phyloP scores from a whole-genome alignment of 2,329 filamentous ascomycete species.

The Huntiella omanensis region DNA sequence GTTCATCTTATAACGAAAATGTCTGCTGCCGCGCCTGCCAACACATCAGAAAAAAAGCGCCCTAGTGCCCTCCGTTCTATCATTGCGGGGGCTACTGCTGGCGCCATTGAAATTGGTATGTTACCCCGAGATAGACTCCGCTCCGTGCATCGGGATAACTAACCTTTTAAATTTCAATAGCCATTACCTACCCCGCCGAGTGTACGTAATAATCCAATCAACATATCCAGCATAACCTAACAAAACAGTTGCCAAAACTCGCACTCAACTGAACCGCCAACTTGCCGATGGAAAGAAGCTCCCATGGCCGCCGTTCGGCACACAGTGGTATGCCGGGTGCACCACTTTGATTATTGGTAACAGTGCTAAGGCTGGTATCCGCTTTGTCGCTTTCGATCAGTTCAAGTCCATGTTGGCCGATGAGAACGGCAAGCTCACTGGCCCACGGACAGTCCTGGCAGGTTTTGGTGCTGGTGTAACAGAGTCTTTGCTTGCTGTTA shows the following conservation, averaged over 20 bases:
- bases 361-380: conserved; percentile 85
- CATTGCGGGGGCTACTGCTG: conserved; percentile 79
- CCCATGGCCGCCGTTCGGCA: conserved; percentile 84
- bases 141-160: not conserved
- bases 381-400: conserved; percentile 91
- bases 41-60: conserved; percentile 19
- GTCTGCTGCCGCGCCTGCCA: not conserved
- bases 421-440: conserved; percentile 70
- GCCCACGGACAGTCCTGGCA: conserved; percentile 76
- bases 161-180: conserved; percentile 16
- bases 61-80: conserved; percentile 77
- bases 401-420: conserved; percentile 75
- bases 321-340: conserved; percentile 94
- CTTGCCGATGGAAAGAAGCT: conserved; percentile 70
- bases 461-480: conserved; percentile 91
- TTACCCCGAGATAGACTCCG: not conserved
- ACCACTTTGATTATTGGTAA: conserved; percentile 95
- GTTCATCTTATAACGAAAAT: not conserved
- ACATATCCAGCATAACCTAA: conserved; percentile 6
- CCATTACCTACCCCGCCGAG: conserved; percentile 88
- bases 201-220: conserved; percentile 30
- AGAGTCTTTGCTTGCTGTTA: conserved; percentile 82
- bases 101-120: conserved; percentile 77
- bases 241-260: conserved; percentile 67
- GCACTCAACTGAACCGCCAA: conserved; percentile 77